Evolutionary conservation across 2,329 filamentous ascomycete species (phyloP), one percentile per base, ranked within the genome.

Genomic region (Cercospora sojina): DNA sequence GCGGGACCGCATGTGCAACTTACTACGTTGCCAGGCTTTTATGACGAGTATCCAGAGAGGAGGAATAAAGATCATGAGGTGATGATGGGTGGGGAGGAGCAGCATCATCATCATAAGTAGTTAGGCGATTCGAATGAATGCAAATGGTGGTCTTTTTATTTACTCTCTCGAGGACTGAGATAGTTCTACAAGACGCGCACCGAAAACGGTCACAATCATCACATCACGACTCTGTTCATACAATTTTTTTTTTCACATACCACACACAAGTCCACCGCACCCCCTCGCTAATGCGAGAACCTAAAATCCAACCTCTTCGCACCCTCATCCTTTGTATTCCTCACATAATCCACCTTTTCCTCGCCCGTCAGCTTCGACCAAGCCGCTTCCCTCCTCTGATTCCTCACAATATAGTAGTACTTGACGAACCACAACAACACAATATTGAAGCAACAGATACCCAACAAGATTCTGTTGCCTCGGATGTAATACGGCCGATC

Each of bases 401-500:
- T 80, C 47, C 72, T 67, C 57, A 55, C 67, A 4, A 76, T 64
- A 55, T 79, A 79, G 38, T 77, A 79, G 2, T 67, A 68, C 67
- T 79, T 79, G 1, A 75, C 74, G 1, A 71, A 53, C 5, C 71
- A 18, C 27, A 77, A 75, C 3, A 78, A 41, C 3, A 71, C 69
- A 2, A 79, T 73, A 43, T 78, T 77, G 20, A 73, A 65, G 35
- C 75, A 69, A 18, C 67, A 69, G 10, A 79, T 73, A 1, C 69
- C 74, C 2, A 79, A 61, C 10, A 79, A 53, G 0, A 74, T 72
- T 7, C 67, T 68, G 60, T 83, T 83, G 2, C 81, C 81, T 0
- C 80, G 77, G 6, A 78, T 75, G 62, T 82, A 83, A 7, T 79
- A 74, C 1, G 82, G 83, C 61, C 77, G 75, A 58, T 84, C 80